phyloP scores from a whole-genome alignment of 1,284 basidiomycete species.

The Papiliotrema laurentii region DNA sequence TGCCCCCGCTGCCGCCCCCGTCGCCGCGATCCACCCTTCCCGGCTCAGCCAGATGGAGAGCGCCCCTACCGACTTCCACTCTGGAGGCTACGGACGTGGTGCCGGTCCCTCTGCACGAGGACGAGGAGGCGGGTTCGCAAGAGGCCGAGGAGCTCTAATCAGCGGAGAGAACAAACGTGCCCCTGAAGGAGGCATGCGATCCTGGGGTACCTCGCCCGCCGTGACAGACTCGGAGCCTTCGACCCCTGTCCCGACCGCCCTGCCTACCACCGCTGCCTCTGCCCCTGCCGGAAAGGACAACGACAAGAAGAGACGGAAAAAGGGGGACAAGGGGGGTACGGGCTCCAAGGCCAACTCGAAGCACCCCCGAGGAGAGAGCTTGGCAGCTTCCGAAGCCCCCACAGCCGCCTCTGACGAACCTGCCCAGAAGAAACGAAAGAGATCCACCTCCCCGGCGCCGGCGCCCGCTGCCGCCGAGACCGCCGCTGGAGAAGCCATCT shows the following conservation, averaged over 20 bases:
- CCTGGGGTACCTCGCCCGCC: conserved; percentile 42
- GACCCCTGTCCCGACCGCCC: neutral
- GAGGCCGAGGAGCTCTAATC: conserved; percentile 14
- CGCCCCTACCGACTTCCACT: neutral
- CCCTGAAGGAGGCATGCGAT: conserved; percentile 36
- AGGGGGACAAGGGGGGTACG: conserved; percentile 47
- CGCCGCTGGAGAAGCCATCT: neutral
- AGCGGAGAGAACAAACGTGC: conserved; percentile 31
- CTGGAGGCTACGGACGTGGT: neutral
- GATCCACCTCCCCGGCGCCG: neutral
- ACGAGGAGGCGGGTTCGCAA: conserved; percentile 7
- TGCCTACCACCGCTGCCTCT: neutral
- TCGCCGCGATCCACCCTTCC: conserved; percentile 33
- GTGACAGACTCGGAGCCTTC: conserved; percentile 10
- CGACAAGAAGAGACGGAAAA: conserved; percentile 42
- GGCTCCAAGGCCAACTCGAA: conserved; percentile 45
- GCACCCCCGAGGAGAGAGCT: conserved; percentile 38
- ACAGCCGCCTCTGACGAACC: conserved; percentile 4
- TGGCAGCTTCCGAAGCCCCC: conserved; percentile 1
- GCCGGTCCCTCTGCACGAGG: conserved; percentile 6
- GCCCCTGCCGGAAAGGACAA: conserved; percentile 6
- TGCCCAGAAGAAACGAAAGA: neutral
- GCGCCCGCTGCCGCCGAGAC: neutral
- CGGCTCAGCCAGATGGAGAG: conserved; percentile 14
- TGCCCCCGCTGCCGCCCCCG: neutral